These are phyloP conservation scores for Lodderomyces margitis DNA, from an alignment of 1,139 yeast species.

Conservation along the genomic window DNA sequence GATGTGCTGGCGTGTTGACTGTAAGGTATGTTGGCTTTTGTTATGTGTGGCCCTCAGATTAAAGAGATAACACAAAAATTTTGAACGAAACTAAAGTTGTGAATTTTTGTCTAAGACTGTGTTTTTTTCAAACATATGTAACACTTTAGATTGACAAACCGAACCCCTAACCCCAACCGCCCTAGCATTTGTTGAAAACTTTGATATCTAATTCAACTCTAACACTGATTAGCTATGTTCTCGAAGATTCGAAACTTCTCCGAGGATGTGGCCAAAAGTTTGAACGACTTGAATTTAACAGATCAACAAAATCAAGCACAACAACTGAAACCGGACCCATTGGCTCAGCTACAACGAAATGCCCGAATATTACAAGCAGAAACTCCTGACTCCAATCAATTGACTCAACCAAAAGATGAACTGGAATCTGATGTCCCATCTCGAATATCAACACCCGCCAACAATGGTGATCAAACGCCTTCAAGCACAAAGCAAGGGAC, in stretches of 20 bases:
- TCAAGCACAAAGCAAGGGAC: not conserved
- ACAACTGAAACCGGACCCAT: constrained; percentile 20
- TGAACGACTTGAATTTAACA: constrained; percentile 31
- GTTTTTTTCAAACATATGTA: too few relatives aligned
- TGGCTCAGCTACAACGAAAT: constrained; percentile 35
- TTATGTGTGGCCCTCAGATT: not conserved
- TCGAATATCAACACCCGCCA: constrained; percentile 7
- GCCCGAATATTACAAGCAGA: constrained; percentile 30
- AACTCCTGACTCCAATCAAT: constrained; percentile 46
- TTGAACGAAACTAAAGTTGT: not conserved
- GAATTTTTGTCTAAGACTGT: not conserved
- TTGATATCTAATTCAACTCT: not conserved
- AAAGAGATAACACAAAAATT: constrained; percentile 3
- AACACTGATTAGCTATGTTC: constrained; percentile 21
- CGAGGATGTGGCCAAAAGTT: constrained; percentile 47
- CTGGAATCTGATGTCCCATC: constrained; percentile 12
- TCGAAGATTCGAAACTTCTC: constrained; percentile 56
- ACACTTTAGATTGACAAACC: too few relatives aligned
- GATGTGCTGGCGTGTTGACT: not conserved
- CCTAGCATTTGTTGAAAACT: not conserved
- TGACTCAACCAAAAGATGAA: constrained; percentile 50
- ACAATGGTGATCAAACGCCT: not conserved
- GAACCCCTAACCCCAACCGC: too few relatives aligned
- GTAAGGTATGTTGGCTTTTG: not conserved
- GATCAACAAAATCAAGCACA: constrained; percentile 11